Base-by-base conservation (phyloP, 441 rosid genomes). In the Kokia cookei region DNA sequence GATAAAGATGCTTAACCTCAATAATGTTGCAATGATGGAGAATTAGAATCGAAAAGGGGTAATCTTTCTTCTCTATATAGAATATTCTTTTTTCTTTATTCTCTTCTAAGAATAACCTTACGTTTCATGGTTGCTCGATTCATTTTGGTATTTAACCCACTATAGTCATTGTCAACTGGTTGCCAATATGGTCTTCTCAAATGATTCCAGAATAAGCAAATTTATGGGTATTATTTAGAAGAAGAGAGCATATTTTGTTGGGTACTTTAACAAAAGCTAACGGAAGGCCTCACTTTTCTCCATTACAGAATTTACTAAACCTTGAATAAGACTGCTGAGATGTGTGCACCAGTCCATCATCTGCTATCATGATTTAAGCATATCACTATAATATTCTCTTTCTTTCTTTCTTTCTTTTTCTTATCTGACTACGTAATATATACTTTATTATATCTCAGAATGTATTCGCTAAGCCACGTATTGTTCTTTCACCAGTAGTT, bases 1-100 rank as follows among this genome's bases (percentile, higher is more conserved):
- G 87, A 84, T 84, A 85, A 84, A 86, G 93, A 89, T 86, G 89
- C 89, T 84, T 85, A 81, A 74, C 71, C 75, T 85, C 92, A 89
- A 86, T 83, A 89, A 86, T 86, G 89, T 53, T 75, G 73, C 85
- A 75, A 75, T 67, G 77, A 78, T 67, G 69, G 85, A 71, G 89
- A 88, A 84, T 85, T 84, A 73, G 88, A 88, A 87, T 87, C 80
- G 64, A 22, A 29, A 24, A 8, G 9, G 32, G 32, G 32, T 3
- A 29, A 29, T 3, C 4, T 29, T 29, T 29, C 32, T 29, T 29
- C 32, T 29, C 3, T 3, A 29, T 4, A 29, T 29, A 29, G 32
- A 29, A 29, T 29, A 19, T 19, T 19, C 3, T 29, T 29, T 29
- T 29, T 29, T 29, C 32, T 29, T 29, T 32, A 32, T 32, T 32